A percentile compares a stretch with the other conserved stretches of the same genome.
These are phyloP conservation scores for Alopecurus myosuroides DNA, from an alignment of 176 grass and related monocot species.

Conservation along the genomic window DNA sequence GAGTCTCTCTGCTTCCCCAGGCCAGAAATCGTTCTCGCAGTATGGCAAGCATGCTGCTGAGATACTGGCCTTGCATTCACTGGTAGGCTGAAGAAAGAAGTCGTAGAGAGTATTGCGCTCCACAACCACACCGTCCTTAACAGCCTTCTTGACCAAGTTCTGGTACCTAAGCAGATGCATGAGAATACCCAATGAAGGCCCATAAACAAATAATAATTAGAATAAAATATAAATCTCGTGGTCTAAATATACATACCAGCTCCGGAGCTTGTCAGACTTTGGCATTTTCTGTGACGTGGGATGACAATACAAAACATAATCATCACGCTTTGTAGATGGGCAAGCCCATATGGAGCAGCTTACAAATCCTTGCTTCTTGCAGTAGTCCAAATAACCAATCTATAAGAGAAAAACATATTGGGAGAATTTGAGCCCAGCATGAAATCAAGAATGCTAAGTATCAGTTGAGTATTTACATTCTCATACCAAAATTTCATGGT, in stretches of 20 bases:
- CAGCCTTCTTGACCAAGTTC: conserved; percentile 64
- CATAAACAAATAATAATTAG: conserved; percentile 19
- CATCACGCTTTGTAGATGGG: conserved; percentile 85
- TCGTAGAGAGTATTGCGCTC: conserved; percentile 80
- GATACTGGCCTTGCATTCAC: conserved; percentile 68
- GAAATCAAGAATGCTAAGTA: conserved; percentile 6
- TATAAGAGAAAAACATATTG: conserved; percentile 20
- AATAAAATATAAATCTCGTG: neutral
- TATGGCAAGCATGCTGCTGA: conserved; percentile 85
- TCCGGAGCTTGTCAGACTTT: conserved; percentile 86
- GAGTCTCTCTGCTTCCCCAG: conserved; percentile 79
- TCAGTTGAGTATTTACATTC: conserved; percentile 9
- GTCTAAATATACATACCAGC: conserved; percentile 46
- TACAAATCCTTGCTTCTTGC: conserved; percentile 81
- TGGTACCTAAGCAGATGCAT: conserved; percentile 71
- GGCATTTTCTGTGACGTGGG: conserved; percentile 88
- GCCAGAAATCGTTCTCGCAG: conserved; percentile 94
- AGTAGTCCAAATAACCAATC: conserved; percentile 94
- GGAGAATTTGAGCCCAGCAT: conserved; percentile 11
- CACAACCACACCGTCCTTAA: conserved; percentile 71
- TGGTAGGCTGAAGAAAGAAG: conserved; percentile 64
- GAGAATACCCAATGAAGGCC: conserved; percentile 11
- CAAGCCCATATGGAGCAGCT: conserved; percentile 98
- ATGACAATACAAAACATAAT: conserved; percentile 98
- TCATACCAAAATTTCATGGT: conserved; percentile 94